Evolutionary conservation across 2,329 filamentous ascomycete genomes (phyloP).

Genomic region (Diaporthe ilicicola): DNA sequence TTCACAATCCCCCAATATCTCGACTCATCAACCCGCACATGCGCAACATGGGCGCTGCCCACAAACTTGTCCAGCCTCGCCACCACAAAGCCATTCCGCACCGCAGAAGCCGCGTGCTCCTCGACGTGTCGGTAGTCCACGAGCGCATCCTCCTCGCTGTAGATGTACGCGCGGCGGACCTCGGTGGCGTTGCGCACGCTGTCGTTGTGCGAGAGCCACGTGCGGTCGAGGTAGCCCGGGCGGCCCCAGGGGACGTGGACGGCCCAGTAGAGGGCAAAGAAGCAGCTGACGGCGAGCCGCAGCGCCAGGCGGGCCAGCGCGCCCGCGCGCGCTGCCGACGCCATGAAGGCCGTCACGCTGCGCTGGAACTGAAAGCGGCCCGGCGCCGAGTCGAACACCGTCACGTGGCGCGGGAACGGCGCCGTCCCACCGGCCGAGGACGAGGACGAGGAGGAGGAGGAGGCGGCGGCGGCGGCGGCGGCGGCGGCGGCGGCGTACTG

Average conservation of each 20-base stretch:
- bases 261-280: slow-evolving; percentile 44
- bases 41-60: slow-evolving; percentile 59
- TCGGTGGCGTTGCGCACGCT: slow-evolving; percentile 45
- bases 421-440: slow-evolving; percentile 19
- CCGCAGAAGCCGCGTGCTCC: slow-evolving; percentile 54
- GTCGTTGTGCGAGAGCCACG: slow-evolving; percentile 49
- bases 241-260: slow-evolving; percentile 42
- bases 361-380: slow-evolving; percentile 52
- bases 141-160: slow-evolving; percentile 57
- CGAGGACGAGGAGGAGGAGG: too few relatives aligned
- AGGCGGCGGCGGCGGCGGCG: too few relatives aligned
- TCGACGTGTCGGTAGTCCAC: slow-evolving; percentile 58
- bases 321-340: slow-evolving; percentile 43
- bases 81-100: slow-evolving; percentile 49
- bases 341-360: slow-evolving; percentile 50
- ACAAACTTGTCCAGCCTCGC: slow-evolving; percentile 53
- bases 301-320: slow-evolving; percentile 41
- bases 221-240: slow-evolving; percentile 43
- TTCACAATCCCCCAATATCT: slow-evolving; percentile 61
- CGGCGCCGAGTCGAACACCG: slow-evolving; percentile 58
- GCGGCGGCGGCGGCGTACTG: slow-evolving; percentile 35
- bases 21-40: slow-evolving; percentile 52
- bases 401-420: slow-evolving; percentile 49
- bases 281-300: slow-evolving; percentile 45
- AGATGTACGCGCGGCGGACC: slow-evolving; percentile 59